Evolutionary conservation across 2,329 filamentous ascomycete genomes (phyloP).

Genomic region (Fusarium guadeloupense): DNA sequence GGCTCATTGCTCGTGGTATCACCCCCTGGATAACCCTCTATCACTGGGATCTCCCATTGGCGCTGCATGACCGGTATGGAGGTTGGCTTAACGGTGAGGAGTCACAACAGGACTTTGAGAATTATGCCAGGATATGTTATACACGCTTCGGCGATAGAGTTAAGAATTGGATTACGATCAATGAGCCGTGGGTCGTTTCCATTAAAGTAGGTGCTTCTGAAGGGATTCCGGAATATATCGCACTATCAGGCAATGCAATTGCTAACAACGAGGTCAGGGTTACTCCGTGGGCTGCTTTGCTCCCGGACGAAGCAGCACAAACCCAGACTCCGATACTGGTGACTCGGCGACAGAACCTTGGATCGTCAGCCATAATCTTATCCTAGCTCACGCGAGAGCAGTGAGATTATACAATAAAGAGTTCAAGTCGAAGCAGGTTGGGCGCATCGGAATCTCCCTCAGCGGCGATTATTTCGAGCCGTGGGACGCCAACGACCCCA

Average conservation of each 20-base stretch:
- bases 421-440: conserved; percentile 43
- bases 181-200: conserved; percentile 53
- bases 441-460: conserved; percentile 48
- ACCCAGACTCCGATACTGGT: conserved; percentile 37
- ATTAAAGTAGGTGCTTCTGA: too few relatives aligned
- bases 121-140: conserved; percentile 50
- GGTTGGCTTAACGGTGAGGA: conserved; percentile 47
- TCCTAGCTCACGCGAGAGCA: conserved; percentile 49
- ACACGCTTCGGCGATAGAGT: conserved; percentile 53
- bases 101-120: conserved; percentile 48
- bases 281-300: conserved; percentile 48
- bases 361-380: conserved; percentile 48
- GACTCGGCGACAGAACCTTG: conserved; percentile 50
- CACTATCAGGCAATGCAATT: too few relatives aligned
- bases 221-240: too few relatives aligned
- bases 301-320: conserved; percentile 44
- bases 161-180: conserved; percentile 51
- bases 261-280: conserved; percentile 23
- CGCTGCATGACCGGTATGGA: conserved; percentile 49
- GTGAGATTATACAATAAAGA: conserved; percentile 48
- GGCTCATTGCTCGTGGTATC: conserved; percentile 65
- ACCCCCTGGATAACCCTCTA: conserved; percentile 70
- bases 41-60: conserved; percentile 66
- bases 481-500: conserved; percentile 41
- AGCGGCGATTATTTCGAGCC: conserved; percentile 52